Conservation (phyloP, 306 rosid genomes). For the Glycine tomentella region DNA sequence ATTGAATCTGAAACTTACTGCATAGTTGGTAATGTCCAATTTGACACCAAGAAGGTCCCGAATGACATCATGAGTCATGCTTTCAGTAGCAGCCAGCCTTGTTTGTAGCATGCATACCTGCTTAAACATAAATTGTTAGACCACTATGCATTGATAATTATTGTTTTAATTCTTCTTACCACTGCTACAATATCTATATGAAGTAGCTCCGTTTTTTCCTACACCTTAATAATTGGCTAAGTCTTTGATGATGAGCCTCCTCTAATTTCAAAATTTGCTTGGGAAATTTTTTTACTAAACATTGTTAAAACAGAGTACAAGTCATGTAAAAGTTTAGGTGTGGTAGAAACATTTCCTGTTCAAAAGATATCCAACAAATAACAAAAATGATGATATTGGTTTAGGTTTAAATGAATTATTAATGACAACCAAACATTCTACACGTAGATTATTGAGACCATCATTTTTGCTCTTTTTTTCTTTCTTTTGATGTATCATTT, state of each 20-base stretch:
- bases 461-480: constrained; percentile 14
- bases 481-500: constrained; percentile 22
- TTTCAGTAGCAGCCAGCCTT: constrained; percentile 91
- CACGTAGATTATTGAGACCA: constrained; percentile 14
- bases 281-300: no score
- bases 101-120: constrained; percentile 85
- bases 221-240: background rate
- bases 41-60: constrained; percentile 94
- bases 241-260: constrained; percentile 62
- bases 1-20: constrained; percentile 63
- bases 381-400: constrained; percentile 29
- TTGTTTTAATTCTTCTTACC: constrained; percentile 10
- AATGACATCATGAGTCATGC: constrained; percentile 98
- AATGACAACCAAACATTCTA: constrained; percentile 4
- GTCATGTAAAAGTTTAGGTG: background rate
- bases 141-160: background rate
- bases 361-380: constrained; percentile 3
- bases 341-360: constrained; percentile 21
- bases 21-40: constrained; percentile 85
- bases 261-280: constrained; percentile 26
- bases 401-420: constrained; percentile 13
- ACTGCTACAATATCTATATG: constrained; percentile 15
- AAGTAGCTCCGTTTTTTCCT: constrained; percentile 13
- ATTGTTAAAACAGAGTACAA: no score
- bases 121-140: constrained; percentile 39